Conservation (phyloP, 73 alveolate species). For the Loxodes magnus region DNA sequence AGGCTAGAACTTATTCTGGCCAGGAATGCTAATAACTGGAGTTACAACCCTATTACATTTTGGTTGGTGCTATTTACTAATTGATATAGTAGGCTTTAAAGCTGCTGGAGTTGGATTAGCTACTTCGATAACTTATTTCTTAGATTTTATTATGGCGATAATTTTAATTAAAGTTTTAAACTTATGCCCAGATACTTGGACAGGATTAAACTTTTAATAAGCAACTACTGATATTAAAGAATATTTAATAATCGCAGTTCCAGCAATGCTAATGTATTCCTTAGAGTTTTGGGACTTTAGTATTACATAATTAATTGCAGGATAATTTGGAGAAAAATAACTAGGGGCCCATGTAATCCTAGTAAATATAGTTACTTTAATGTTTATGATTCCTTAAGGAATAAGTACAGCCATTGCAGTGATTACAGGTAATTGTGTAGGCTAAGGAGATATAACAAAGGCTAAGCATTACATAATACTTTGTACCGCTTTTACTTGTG, state of each 20-base stretch:
- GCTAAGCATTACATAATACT: constrained; percentile 14
- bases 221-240: constrained; percentile 1
- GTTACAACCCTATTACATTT: constrained; percentile 7
- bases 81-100: background rate
- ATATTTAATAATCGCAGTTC: constrained; percentile 12
- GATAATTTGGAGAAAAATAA: constrained; percentile 7
- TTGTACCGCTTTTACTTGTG: background rate
- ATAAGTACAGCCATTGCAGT: constrained; percentile 1
- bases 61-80: constrained; percentile 19
- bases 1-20: constrained; percentile 6
- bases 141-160: background rate
- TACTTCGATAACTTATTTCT: constrained; percentile 15
- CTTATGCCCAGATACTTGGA: constrained; percentile 3
- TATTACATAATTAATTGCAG: constrained; percentile 12
- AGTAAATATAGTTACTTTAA: background rate
- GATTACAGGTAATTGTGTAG: constrained; percentile 13
- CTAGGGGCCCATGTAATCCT: constrained; percentile 24
- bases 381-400: constrained; percentile 11
- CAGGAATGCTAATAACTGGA: background rate
- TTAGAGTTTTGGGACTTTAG: constrained; percentile 30
- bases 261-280: constrained; percentile 14
- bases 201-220: background rate
- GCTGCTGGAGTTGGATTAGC: constrained; percentile 22
- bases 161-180: background rate
- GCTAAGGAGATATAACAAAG: constrained; percentile 3